Evolutionary conservation across 192 early-diverging fungal genomes (phyloP), one percentile per base, ranked within the genome.

Genomic region (Backusella sp.): DNA sequence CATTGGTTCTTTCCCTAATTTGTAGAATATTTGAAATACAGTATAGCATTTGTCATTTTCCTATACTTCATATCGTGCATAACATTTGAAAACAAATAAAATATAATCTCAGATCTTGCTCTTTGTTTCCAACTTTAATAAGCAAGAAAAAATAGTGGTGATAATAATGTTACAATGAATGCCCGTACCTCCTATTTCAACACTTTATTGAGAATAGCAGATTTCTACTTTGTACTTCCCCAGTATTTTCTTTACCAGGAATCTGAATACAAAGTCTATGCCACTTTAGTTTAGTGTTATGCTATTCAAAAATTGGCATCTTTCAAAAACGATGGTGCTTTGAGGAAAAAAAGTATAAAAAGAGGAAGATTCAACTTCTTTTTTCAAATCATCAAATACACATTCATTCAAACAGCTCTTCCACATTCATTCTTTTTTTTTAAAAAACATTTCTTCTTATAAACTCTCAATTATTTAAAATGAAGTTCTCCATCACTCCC

Each of bases 401-500:
- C 46, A 49, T 49, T 49, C 46, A 49, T 49, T 49, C 46, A 49
- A 49, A 49, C 46, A 19, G 6, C 19, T 49, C 6, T 49, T 49
- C 28, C 12, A 26, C 56, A 28, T 62, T 28, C 56, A 62, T 28
- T 62, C 56, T 28, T 26, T 28, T 59, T 56, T 3, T 28, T 14
- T 62, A 49, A 49, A 49, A 49, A 49, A 49, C 46, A 49, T 49
- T 17, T 49, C 17, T 17, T 6, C 19, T 49, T 49, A 49, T 6
- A 49, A 19, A 66, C 23, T n/a, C 32, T 66, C 69, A 41, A 35
- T 12, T 39, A 21, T 19, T 41, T 15, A 72, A 72, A 39, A 72
- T 72, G 70, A 72, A 72, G 44, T 72, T 72, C 70, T 72, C 70
- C 23, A 5, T 72, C 23, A 44, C 41, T 12, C 26, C 70, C 23